These are phyloP conservation scores for Maudiozyma serrabonitensis DNA, from an alignment of 805 yeast species.

Conservation along the genomic window DNA sequence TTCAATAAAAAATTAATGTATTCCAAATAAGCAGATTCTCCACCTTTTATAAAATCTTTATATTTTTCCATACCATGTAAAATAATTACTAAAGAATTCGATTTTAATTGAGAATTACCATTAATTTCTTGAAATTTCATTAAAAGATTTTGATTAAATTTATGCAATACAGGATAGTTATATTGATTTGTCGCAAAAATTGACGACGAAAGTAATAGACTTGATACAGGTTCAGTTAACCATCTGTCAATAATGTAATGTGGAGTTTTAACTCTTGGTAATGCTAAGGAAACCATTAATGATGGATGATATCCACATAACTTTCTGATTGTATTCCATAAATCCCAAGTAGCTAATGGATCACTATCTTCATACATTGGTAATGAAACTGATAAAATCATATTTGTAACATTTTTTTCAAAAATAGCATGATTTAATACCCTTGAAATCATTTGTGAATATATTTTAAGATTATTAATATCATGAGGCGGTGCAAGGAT, in stretches of 20 bases:
- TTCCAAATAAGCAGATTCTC: slow-evolving; percentile 33
- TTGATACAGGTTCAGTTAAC: slow-evolving; percentile 58
- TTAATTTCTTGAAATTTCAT: slow-evolving; percentile 33
- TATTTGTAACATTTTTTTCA: slow-evolving; percentile 20
- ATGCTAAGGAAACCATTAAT: slow-evolving; percentile 63
- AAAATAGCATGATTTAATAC: slow-evolving; percentile 18
- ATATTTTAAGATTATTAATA: slow-evolving; percentile 41
- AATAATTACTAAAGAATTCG: slow-evolving; percentile 31
- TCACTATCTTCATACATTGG: slow-evolving; percentile 44
- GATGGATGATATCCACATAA: slow-evolving; percentile 44
- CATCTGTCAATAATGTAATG: slow-evolving; percentile 45
- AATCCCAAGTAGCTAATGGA: slow-evolving; percentile 58
- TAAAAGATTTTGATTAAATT: slow-evolving; percentile 44
- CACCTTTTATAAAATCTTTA: slow-evolving; percentile 27
- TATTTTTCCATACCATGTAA: slow-evolving; percentile 46
- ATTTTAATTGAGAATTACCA: slow-evolving; percentile 29
- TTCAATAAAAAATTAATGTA: slow-evolving; percentile 36
- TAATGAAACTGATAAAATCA: slow-evolving; percentile 38
- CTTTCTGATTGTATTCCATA: slow-evolving; percentile 58
- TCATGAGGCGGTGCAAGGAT: slow-evolving; percentile 59
- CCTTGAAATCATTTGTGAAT: slow-evolving; percentile 34
- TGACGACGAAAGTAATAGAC: slow-evolving; percentile 45
- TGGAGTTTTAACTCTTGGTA: slow-evolving; percentile 54
- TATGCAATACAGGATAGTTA: slow-evolving; percentile 55
- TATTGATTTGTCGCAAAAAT: slow-evolving; percentile 50